These are phyloP conservation scores for Thelephora aurantiotincta DNA, from an alignment of 768 basidiomycete genomes.

Conservation along the genomic window DNA sequence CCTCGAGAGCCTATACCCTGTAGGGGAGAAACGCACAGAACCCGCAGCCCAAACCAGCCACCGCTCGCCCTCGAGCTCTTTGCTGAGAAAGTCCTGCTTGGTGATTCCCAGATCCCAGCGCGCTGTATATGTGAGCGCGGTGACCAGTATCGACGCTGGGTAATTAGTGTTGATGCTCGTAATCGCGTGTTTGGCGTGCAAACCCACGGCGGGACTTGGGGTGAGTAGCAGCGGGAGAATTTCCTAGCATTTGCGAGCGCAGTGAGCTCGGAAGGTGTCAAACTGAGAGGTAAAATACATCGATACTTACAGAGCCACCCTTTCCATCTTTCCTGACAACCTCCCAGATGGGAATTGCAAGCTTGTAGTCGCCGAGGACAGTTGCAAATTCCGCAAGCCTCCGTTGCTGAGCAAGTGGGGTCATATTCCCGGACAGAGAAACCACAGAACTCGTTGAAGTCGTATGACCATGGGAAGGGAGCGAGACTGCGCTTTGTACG, in stretches of 20 bases:
- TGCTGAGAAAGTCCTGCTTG: conserved; percentile 39
- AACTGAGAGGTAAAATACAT: neutral
- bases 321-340: conserved; percentile 74
- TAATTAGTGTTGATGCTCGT: conserved; percentile 29
- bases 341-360: conserved; percentile 80
- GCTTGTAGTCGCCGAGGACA: conserved; percentile 77
- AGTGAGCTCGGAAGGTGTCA: conserved; percentile 2
- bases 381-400: conserved; percentile 96
- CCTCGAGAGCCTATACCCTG: no score
- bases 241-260: conserved; percentile 35
- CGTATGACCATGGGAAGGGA: conserved; percentile 14
- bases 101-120: conserved; percentile 66
- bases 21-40: conserved; percentile 35
- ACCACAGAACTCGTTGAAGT: conserved; percentile 19
- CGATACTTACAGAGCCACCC: conserved; percentile 60
- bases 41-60: conserved; percentile 83
- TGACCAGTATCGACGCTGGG: conserved; percentile 51
- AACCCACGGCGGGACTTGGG: conserved; percentile 44
- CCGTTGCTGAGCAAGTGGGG: conserved; percentile 50
- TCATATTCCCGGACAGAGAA: conserved; percentile 10
- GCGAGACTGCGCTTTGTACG: conserved; percentile 21
- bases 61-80: conserved; percentile 57
- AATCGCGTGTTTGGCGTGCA: conserved; percentile 52
- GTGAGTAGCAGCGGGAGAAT: conserved; percentile 63
- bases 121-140: conserved; percentile 51